phyloP scores from a whole-genome alignment of 768 basidiomycete species.

The Russula sp. region DNA sequence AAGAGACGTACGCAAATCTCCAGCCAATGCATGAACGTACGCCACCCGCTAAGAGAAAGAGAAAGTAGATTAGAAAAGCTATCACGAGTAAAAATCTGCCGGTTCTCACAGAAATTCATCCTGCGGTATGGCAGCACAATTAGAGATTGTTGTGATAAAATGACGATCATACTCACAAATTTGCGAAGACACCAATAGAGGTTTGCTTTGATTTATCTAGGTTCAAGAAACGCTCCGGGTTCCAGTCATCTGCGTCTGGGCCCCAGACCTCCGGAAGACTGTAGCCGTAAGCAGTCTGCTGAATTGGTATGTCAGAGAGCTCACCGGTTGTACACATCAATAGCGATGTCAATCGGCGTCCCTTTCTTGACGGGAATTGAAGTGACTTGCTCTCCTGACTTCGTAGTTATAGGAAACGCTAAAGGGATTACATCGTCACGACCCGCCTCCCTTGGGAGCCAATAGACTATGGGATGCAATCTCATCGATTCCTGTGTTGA shows the following conservation, averaged over 20 bases:
- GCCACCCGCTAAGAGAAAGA: background rate
- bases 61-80: no score
- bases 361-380: slow-evolving; percentile 7
- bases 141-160: no score
- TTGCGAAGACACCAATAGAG: background rate
- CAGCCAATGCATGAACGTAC: background rate
- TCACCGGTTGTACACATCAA: slow-evolving; percentile 4
- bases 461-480: slow-evolving; percentile 19
- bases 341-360: background rate
- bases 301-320: background rate
- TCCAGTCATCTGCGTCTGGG: no score
- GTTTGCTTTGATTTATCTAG: background rate
- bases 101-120: slow-evolving; percentile 2
- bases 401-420: slow-evolving; percentile 1
- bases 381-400: background rate
- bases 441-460: slow-evolving; percentile 4
- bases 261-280: slow-evolving; percentile 10
- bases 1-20: background rate
- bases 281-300: background rate
- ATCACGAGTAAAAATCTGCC: background rate
- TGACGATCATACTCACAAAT: background rate
- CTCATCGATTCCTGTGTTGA: background rate
- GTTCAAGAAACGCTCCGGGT: no score
- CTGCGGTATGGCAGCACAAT: background rate
- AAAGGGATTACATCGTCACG: slow-evolving; percentile 25